Conservation (phyloP, 352 stramenopile species). For the Pilasporangium apinafurcum region DNA sequence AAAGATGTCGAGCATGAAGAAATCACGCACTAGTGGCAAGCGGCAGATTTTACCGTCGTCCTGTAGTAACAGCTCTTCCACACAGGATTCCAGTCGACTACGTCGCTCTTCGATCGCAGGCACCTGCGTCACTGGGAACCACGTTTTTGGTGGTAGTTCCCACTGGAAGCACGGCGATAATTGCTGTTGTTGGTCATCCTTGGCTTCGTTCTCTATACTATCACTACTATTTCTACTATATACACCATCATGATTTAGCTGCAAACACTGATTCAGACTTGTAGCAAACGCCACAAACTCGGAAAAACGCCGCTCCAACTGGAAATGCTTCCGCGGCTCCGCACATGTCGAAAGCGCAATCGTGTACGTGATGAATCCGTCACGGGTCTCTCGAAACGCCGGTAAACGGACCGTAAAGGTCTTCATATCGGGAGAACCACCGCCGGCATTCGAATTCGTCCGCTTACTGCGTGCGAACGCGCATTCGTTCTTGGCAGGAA, state of each 20-base stretch:
- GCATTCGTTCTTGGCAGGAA: conserved; percentile 13
- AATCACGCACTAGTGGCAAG: conserved; percentile 52
- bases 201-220: background rate
- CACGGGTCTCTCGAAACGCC: conserved; percentile 52
- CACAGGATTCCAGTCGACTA: conserved; percentile 37
- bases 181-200: too few species aligned
- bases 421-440: conserved; percentile 9
- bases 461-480: conserved; percentile 3
- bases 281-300: conserved; percentile 65
- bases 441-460: conserved; percentile 1
- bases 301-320: conserved; percentile 65
- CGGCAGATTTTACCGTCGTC: conserved; percentile 34
- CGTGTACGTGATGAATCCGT: conserved; percentile 63
- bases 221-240: background rate
- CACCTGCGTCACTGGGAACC: conserved; percentile 63
- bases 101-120: conserved; percentile 58
- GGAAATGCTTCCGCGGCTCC: conserved; percentile 34
- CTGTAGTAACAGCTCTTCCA: conserved; percentile 40
- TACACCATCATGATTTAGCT: too few species aligned
- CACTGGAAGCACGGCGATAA: too few species aligned
- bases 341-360: conserved; percentile 32
- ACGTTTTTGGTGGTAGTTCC: conserved; percentile 74
- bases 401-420: conserved; percentile 51
- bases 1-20: conserved; percentile 81
- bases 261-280: too few species aligned